A percentile compares a stretch with the other conserved stretches of the same genome.
phyloP scores from a whole-genome alignment of 257 asterid genomes.

The Salvia hispanica region DNA sequence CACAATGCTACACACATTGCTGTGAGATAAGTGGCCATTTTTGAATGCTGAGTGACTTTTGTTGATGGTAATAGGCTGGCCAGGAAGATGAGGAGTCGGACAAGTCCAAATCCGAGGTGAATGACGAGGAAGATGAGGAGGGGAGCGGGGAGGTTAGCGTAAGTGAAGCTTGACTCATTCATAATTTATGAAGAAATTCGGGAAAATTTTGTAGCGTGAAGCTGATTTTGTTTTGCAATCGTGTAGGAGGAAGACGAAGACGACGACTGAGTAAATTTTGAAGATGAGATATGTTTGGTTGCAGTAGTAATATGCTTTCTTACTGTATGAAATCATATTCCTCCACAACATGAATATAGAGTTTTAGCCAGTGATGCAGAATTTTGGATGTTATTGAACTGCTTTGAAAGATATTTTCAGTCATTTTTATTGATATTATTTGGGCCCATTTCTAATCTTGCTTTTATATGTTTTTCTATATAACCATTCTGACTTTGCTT shows the following conservation, averaged over 20 bases:
- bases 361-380: constrained; percentile 3
- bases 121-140: constrained; percentile 60
- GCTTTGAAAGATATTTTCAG: background rate
- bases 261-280: constrained; percentile 36
- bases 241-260: constrained; percentile 59
- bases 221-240: background rate
- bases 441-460: background rate
- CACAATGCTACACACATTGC: background rate
- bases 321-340: background rate
- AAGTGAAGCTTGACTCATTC: background rate
- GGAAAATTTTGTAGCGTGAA: background rate
- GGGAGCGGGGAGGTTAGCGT: constrained; percentile 57
- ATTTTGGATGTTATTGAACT: background rate
- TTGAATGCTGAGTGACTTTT: background rate
- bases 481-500: too few relatives aligned
- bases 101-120: constrained; percentile 70
- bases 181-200: background rate
- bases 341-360: background rate
- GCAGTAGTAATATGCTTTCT: background rate
- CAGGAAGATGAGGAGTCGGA: constrained; percentile 55
- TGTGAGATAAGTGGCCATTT: background rate
- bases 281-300: background rate
- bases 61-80: constrained; percentile 37
- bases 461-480: background rate
- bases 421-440: background rate